Percentiles rank a stretch among this genome's conserved stretches.
These are phyloP conservation scores for Styphnolobium japonicum DNA, from an alignment of 306 rosid species.

Conservation along the genomic window DNA sequence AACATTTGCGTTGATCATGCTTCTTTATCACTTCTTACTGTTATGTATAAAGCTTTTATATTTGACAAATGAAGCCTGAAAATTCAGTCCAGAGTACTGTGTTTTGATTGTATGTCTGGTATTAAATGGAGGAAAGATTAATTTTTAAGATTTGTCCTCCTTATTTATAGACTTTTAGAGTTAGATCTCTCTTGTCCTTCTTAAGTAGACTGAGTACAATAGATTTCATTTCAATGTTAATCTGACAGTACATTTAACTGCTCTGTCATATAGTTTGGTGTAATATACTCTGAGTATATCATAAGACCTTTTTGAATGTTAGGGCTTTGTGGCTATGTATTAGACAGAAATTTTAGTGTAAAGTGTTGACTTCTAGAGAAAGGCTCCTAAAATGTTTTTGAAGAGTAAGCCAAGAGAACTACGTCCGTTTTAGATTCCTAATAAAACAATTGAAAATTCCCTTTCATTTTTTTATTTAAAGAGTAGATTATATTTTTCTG, in stretches of 20 bases:
- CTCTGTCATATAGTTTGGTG: not conserved
- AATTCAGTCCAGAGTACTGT: not conserved
- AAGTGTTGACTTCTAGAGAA: too few species aligned
- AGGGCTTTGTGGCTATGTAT: not conserved
- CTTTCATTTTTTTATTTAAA: too few species aligned
- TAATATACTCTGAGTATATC: too few species aligned
- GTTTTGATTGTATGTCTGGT: not conserved
- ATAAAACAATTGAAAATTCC: too few species aligned
- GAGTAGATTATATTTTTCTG: too few species aligned
- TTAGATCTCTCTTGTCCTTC: not conserved
- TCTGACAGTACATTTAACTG: not conserved
- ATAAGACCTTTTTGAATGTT: not conserved
- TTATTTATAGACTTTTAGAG: not conserved
- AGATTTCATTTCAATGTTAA: not conserved
- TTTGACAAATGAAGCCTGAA: slow-evolving; percentile 2
- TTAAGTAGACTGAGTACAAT: not conserved
- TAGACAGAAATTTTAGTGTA: too few species aligned
- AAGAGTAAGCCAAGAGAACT: too few species aligned
- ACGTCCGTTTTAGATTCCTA: too few species aligned
- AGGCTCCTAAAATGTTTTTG: too few species aligned
- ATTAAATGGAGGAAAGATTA: not conserved
- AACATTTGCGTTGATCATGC: slow-evolving; percentile 18
- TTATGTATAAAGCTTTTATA: not conserved
- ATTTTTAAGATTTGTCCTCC: not conserved
- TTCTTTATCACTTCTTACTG: slow-evolving; percentile 7